A percentile compares a stretch with the other conserved stretches of the same genome.
Evolutionary conservation across 805 yeast species (phyloP).

Genomic region (Ogataea paraovalis): DNA sequence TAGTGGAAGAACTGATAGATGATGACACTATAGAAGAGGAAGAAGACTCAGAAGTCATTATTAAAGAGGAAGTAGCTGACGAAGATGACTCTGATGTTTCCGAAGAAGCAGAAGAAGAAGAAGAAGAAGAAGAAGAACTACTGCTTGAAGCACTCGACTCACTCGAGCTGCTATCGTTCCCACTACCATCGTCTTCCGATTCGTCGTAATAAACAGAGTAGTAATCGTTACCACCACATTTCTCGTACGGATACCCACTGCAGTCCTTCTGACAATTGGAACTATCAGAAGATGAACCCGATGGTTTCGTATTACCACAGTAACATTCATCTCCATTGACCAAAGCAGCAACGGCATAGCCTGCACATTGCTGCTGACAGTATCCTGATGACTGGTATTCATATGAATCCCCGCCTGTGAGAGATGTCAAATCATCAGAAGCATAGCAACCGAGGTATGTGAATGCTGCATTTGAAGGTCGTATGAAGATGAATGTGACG

Average conservation of each 20-base stretch:
- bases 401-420: slow-evolving; percentile 42
- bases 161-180: slow-evolving; percentile 2
- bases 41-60: neutral
- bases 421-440: slow-evolving; percentile 25
- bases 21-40: slow-evolving; percentile 12
- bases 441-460: slow-evolving; percentile 27
- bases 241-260: slow-evolving; percentile 55
- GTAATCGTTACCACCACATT: slow-evolving; percentile 56
- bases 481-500: neutral
- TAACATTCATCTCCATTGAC: slow-evolving; percentile 54
- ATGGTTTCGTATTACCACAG: slow-evolving; percentile 53
- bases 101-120: slow-evolving; percentile 17
- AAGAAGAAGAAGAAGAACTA: slow-evolving; percentile 19
- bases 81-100: slow-evolving; percentile 13
- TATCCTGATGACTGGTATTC: slow-evolving; percentile 58
- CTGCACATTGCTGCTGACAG: slow-evolving; percentile 52
- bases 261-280: slow-evolving; percentile 46
- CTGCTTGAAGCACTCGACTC: too few species aligned
- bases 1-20: slow-evolving; percentile 13
- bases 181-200: slow-evolving; percentile 8
- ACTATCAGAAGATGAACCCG: slow-evolving; percentile 22
- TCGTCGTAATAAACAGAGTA: slow-evolving; percentile 43
- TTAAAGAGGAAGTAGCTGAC: slow-evolving; percentile 17
- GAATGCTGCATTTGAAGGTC: slow-evolving; percentile 14
- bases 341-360: slow-evolving; percentile 46